Base-by-base conservation (phyloP, 768 basidiomycete species). In the Russula lepida region DNA sequence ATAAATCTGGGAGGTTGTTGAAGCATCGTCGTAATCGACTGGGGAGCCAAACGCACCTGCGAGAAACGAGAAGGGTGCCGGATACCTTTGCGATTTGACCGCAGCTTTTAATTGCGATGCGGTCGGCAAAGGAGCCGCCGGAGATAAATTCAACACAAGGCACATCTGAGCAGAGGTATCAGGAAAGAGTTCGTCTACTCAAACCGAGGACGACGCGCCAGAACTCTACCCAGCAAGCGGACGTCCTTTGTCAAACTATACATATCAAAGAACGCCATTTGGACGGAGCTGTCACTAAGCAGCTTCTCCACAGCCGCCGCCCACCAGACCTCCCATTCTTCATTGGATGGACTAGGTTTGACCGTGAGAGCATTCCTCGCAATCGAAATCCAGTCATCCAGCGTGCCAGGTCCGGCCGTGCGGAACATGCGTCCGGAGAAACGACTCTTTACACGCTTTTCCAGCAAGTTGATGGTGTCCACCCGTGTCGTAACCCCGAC, bases 361-460 rank as follows among this genome's bases (percentile, higher is more conserved):
- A 70, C 68, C 9, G 67, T 72, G 3, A 95, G 70, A 5, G 82
- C 69, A 1, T 68, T 69, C 63, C 75, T 78, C 49, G 82, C 76
- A n/a, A 84, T 71, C 8, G 68, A 70, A 13, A 81, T 69, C 78
- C 86, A 88, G 19, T 73, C 73, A 4, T 75, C 72, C 0, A 84
- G 61, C 9, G 74, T 75, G 5, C 74, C 68, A 2, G 86, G 84
- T 15, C 88, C 82, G 0, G 84, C 80, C 6, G 91, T 85, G 50
- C 91, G 83, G 58, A 95, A 78, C 68, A 92, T 89, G 58, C 97
- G 80, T 33, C 94, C 92, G 1, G 95, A 98, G 74, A 98, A 99
- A 3, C 97, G 84, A 65, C 93, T 97, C 74, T 98, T 97, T 53
- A 99, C 97, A 47, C 97, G 81, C 72, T 99, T 99, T 72, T 99